phyloP scores from a whole-genome alignment of 2,329 filamentous ascomycete genomes.

The Scorias spongiosa region DNA sequence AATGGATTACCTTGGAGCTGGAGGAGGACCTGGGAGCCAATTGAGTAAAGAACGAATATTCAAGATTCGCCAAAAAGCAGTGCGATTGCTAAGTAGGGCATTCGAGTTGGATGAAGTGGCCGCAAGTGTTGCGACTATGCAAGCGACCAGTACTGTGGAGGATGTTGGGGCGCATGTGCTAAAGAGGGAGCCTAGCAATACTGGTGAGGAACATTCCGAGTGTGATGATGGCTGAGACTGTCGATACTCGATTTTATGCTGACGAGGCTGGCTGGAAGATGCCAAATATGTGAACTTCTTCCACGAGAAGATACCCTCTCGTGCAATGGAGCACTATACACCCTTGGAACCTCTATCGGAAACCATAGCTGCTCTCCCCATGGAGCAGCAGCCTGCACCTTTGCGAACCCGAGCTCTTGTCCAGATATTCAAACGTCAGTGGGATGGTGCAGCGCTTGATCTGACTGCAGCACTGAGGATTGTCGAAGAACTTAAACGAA shows the following conservation, averaged over 20 bases:
- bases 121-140: conserved; percentile 70
- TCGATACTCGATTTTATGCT: neutral
- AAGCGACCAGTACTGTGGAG: conserved; percentile 60
- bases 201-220: conserved; percentile 5
- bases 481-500: conserved; percentile 25
- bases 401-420: conserved; percentile 61
- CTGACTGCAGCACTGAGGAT: conserved; percentile 51
- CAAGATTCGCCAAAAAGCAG: conserved; percentile 67
- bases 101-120: conserved; percentile 74
- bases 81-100: conserved; percentile 59
- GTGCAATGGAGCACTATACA: conserved; percentile 57
- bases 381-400: conserved; percentile 50
- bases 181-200: conserved; percentile 50
- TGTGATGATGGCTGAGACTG: neutral
- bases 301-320: conserved; percentile 72
- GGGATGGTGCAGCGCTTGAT: conserved; percentile 52
- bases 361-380: conserved; percentile 48
- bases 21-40: conserved; percentile 41
- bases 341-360: conserved; percentile 51
- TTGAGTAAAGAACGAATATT: conserved; percentile 63
- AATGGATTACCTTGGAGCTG: conserved; percentile 31
- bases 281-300: conserved; percentile 87
- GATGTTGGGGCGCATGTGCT: conserved; percentile 61
- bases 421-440: conserved; percentile 61
- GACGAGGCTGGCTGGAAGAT: conserved; percentile 29